Conservation (phyloP, 495 filamentous ascomycete species). For the Podospora pseudopauciseta region DNA sequence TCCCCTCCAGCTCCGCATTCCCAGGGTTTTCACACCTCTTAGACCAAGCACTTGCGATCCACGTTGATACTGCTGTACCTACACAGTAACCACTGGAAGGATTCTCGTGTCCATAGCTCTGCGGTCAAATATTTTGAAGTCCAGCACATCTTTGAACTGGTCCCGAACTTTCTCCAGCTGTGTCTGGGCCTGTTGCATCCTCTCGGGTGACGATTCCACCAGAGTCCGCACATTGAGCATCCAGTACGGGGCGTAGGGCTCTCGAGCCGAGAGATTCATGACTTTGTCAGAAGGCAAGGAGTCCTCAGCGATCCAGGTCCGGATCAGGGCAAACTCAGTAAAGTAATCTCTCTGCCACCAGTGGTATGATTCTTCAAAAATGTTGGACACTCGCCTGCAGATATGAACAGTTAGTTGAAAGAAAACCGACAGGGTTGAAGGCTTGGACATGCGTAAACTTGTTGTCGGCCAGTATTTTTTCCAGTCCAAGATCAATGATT, state of each 20-base stretch:
- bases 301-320: conserved; percentile 25
- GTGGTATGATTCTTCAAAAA: conserved; percentile 43
- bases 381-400: conserved; percentile 35
- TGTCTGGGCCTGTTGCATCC: conserved; percentile 38
- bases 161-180: conserved; percentile 33
- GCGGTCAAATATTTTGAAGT: conserved; percentile 43
- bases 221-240: conserved; percentile 40
- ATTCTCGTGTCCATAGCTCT: conserved; percentile 38
- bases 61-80: not conserved
- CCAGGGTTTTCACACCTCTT: too few species aligned
- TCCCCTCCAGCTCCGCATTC: too few species aligned
- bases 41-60: too few species aligned
- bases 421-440: not conserved
- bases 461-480: conserved; percentile 33
- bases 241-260: conserved; percentile 31
- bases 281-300: conserved; percentile 11
- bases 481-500: conserved; percentile 23
- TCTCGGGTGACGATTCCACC: conserved; percentile 42
- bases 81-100: not conserved
- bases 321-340: conserved; percentile 40
- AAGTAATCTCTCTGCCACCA: conserved; percentile 35
- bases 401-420: not conserved
- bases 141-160: conserved; percentile 41
- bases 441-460: conserved; percentile 27
- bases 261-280: conserved; percentile 20